A percentile compares a stretch with the other conserved stretches of the same genome.
These are phyloP conservation scores for Pseudogymnoascus sp. DNA, from an alignment of 2,329 filamentous ascomycete species.

Conservation along the genomic window DNA sequence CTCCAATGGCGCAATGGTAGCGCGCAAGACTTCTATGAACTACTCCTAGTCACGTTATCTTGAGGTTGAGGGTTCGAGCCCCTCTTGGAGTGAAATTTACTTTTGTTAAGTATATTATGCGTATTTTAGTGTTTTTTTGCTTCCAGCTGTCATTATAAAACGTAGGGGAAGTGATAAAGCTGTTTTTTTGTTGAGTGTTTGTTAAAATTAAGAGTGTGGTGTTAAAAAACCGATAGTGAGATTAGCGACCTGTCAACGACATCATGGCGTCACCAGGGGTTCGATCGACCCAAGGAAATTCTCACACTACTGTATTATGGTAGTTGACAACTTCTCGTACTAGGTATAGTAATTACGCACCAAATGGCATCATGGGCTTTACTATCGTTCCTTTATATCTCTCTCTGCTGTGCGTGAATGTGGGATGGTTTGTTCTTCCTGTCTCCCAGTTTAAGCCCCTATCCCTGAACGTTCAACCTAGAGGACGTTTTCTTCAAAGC, in stretches of 20 bases:
- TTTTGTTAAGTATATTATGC: neutral
- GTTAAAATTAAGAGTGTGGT: neutral
- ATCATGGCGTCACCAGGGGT: neutral
- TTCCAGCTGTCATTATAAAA: neutral
- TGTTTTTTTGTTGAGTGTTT: neutral
- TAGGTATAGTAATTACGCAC: neutral
- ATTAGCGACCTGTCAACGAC: neutral
- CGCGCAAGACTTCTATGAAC: neutral
- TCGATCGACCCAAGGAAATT: neutral
- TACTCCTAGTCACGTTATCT: neutral
- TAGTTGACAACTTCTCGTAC: neutral
- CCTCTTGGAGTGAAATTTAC: neutral
- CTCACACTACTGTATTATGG: neutral
- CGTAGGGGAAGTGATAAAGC: neutral
- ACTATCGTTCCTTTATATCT: neutral
- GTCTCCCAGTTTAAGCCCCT: neutral
- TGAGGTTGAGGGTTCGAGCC: constrained; percentile 8
- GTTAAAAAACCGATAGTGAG: neutral
- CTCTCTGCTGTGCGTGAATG: neutral
- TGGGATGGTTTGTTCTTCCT: neutral
- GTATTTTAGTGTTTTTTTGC: neutral
- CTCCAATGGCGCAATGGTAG: constrained; percentile 8
- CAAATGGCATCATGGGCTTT: neutral
- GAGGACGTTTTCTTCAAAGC: neutral
- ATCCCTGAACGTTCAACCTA: neutral